Conservation (phyloP, 148 eudicot species). For the Pharnaceum exiguum region DNA sequence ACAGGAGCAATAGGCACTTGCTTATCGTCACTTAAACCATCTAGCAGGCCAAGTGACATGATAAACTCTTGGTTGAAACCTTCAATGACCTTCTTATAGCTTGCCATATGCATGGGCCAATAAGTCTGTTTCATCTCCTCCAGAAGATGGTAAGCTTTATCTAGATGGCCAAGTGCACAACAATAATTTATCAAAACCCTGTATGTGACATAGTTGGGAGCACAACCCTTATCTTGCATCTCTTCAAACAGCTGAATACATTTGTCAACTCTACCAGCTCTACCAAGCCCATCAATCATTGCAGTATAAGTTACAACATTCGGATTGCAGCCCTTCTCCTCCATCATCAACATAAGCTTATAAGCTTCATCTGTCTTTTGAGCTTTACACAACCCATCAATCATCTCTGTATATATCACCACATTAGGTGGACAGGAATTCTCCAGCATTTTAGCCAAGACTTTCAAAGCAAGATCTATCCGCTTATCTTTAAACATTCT, state of each 20-base stretch:
- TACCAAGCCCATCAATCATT: constrained; percentile 87
- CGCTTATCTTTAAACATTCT: constrained; percentile 70
- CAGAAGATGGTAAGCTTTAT: constrained; percentile 68
- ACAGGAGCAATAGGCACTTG: constrained; percentile 51
- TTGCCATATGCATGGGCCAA: constrained; percentile 74
- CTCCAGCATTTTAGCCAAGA: constrained; percentile 67
- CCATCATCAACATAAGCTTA: constrained; percentile 90
- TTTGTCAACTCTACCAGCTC: constrained; percentile 64
- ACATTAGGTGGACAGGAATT: constrained; percentile 74
- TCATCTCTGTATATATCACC: constrained; percentile 76
- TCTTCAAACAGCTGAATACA: constrained; percentile 57
- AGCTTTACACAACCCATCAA: constrained; percentile 92
- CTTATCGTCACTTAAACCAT: constrained; percentile 44
- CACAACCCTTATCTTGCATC: constrained; percentile 73
- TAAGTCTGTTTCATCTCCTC: constrained; percentile 94
- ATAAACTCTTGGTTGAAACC: constrained; percentile 81
- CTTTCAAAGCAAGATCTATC: constrained; percentile 58
- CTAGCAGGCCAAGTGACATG: constrained; percentile 49
- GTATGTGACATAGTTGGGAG: constrained; percentile 85
- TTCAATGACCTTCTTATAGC: constrained; percentile 76
- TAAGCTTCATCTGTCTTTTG: constrained; percentile 84
- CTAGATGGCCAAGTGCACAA: constrained; percentile 59
- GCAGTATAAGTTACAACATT: constrained; percentile 96
- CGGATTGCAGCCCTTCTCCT: constrained; percentile 76
- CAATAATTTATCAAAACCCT: constrained; percentile 73